Evolutionary conservation across 179 eudicot genomes (phyloP).

Genomic region (Amaranthus tricolor): DNA sequence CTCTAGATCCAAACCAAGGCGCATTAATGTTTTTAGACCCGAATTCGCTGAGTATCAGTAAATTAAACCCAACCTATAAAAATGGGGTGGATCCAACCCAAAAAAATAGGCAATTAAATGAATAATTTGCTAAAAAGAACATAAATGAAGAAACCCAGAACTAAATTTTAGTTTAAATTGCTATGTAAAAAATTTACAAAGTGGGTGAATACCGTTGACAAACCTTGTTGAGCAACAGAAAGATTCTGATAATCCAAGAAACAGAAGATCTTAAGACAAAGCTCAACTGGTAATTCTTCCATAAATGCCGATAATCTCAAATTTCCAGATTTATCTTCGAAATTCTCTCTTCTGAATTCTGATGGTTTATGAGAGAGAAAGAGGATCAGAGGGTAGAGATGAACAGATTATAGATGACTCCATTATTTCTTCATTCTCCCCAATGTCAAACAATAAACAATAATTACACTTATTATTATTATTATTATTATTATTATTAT

Average conservation of each 20-base stretch:
- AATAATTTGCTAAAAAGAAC: neutral
- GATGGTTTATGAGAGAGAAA: neutral
- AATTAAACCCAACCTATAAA: no score
- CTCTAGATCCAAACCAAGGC: no score
- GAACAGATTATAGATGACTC: neutral
- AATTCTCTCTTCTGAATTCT: neutral
- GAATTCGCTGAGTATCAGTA: no score
- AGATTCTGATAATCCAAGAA: slow-evolving; percentile 74
- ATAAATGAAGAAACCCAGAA: neutral
- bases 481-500: no score
- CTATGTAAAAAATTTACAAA: neutral
- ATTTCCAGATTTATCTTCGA: neutral
- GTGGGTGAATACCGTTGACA: neutral
- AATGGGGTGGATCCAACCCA: no score
- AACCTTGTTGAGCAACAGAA: slow-evolving; percentile 69
- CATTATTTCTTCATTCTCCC: slow-evolving; percentile 11
- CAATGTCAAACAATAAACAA: no score
- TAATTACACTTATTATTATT: no score
- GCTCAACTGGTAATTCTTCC: slow-evolving; percentile 69
- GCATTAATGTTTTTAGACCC: no score
- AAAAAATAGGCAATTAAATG: neutral
- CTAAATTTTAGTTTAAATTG: neutral
- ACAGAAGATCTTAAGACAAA: slow-evolving; percentile 60
- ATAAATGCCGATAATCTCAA: slow-evolving; percentile 18
- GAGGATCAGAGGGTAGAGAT: neutral